Percentiles rank a stretch among this genome's conserved stretches.
Conservation (phyloP, 2,329 filamentous ascomycete species). For the Cryphonectria parasitica region DNA sequence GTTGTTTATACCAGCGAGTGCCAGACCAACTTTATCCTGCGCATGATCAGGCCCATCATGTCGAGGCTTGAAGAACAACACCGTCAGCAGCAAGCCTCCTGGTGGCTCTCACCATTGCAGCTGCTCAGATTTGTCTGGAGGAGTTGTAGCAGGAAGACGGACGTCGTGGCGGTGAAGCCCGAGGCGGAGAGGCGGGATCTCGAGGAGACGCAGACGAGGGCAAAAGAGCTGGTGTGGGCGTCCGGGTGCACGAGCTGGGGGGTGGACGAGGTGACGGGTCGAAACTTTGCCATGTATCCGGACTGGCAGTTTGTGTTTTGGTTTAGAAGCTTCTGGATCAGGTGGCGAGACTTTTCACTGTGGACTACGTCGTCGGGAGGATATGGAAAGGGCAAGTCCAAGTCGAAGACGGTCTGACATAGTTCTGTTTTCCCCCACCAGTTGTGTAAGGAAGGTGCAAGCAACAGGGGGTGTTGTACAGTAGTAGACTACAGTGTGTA, state of each 20-base stretch:
- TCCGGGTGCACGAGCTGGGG: constrained; percentile 7
- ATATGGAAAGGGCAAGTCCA: not conserved
- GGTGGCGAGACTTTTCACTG: not conserved
- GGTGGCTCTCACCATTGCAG: not conserved
- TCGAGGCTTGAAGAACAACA: not conserved
- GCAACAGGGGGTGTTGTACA: not conserved
- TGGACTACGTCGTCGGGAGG: not conserved
- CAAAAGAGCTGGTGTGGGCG: constrained; percentile 1
- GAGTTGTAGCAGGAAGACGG: not conserved
- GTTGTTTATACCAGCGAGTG: constrained; percentile 56
- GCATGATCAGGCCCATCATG: constrained; percentile 6
- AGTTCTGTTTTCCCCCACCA: not conserved
- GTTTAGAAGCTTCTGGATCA: constrained; percentile 2
- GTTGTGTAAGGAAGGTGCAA: not conserved
- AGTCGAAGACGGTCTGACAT: not conserved
- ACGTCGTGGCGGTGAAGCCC: not conserved
- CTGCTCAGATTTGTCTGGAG: not conserved
- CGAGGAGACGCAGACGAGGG: not conserved
- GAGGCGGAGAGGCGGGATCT: constrained; percentile 3
- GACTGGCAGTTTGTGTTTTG: constrained; percentile 8
- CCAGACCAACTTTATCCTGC: constrained; percentile 49
- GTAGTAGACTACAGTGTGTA: not conserved
- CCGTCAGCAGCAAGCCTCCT: not conserved
- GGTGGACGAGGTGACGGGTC: not conserved
- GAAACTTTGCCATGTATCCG: constrained; percentile 6